A percentile compares a stretch with the other conserved stretches of the same genome.
phyloP scores from a whole-genome alignment of 805 yeast genomes.

The Metschnikowia reukaufii region DNA sequence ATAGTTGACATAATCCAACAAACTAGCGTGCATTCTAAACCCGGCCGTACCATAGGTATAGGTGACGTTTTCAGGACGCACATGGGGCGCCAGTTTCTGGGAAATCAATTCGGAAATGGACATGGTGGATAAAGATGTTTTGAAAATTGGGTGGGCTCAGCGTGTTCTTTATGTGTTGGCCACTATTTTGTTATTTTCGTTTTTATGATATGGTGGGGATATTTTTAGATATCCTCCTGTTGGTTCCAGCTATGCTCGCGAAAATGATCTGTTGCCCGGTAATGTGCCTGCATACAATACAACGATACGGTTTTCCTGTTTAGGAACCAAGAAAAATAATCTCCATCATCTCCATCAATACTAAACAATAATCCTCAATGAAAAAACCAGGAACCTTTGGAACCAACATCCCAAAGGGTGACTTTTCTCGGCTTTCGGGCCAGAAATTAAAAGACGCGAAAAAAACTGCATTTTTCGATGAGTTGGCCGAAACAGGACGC shows the following conservation, averaged over 20 bases:
- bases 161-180: no score
- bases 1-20: conserved; percentile 77
- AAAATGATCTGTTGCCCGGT: no score
- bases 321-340: no score
- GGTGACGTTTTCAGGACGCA: conserved; percentile 40
- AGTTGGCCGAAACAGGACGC: conserved; percentile 39
- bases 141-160: no score
- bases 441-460: conserved; percentile 10
- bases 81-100: conserved; percentile 26
- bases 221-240: no score
- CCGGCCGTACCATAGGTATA: conserved; percentile 97
- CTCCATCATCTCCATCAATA: no score
- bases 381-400: conserved; percentile 16
- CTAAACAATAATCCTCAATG: no score
- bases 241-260: no score
- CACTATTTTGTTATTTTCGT: background rate
- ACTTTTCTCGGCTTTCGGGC: conserved; percentile 9
- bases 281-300: no score
- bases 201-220: no score
- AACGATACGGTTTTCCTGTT: no score
- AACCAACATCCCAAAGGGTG: conserved; percentile 5
- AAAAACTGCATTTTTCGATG: conserved; percentile 35
- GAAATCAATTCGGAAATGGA: conserved; percentile 10
- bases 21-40: conserved; percentile 71
- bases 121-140: no score